Conservation (phyloP, 352 stramenopile genomes). For the Blastocystis hominis region DNA sequence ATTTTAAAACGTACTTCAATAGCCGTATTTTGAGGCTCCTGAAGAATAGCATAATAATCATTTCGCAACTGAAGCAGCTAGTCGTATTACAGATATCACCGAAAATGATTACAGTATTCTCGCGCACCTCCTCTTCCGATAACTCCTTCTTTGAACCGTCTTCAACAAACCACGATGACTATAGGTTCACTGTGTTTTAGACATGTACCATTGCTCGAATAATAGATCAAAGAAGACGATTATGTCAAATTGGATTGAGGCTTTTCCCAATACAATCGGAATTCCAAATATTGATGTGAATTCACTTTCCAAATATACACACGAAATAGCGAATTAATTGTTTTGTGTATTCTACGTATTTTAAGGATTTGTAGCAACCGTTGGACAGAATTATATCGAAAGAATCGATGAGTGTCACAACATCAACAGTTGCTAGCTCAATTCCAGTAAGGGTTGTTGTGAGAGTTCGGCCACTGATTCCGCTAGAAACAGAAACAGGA, state of each 20-base stretch:
- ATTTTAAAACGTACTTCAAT: neutral
- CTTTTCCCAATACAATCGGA: too few species aligned
- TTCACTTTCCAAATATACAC: neutral
- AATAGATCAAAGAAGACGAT: neutral
- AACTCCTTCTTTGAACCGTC: neutral
- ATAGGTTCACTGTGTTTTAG: neutral
- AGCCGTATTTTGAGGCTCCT: neutral
- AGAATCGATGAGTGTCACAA: neutral
- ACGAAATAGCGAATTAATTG: neutral
- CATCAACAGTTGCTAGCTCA: neutral
- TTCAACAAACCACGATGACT: slow-evolving; percentile 35
- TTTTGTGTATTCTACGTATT: neutral
- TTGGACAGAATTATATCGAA: neutral
- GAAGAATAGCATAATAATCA: neutral
- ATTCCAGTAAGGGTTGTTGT: slow-evolving; percentile 56
- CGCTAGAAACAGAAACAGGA: neutral
- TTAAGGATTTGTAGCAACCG: neutral
- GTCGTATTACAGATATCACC: neutral
- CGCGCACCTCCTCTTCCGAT: slow-evolving; percentile 2
- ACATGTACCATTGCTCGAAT: too few species aligned
- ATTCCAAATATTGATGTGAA: neutral
- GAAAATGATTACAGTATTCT: neutral
- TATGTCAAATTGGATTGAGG: neutral
- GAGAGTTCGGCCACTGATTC: slow-evolving; percentile 52
- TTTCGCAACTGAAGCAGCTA: neutral